Conservation (phyloP, 169 alveolate genomes). For the Cystoisospora suis region DNA sequence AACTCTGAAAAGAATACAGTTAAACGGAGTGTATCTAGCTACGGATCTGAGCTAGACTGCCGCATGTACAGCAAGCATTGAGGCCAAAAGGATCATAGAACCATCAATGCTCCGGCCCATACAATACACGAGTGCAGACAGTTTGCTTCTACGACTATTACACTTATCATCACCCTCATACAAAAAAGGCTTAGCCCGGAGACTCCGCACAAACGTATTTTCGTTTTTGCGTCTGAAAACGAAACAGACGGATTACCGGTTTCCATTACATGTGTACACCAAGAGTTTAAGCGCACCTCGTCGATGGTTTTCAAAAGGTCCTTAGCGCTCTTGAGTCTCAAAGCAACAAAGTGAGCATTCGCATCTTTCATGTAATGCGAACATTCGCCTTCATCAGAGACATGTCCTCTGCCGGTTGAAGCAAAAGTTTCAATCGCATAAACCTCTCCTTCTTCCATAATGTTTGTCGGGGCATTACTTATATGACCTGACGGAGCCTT, state of each 20-base stretch:
- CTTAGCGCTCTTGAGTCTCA: conserved; percentile 91
- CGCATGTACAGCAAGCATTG: too few species aligned
- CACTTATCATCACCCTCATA: too few species aligned
- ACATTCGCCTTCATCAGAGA: conserved; percentile 88
- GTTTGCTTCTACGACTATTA: too few species aligned
- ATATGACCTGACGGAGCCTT: conserved; percentile 71
- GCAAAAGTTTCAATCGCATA: conserved; percentile 99
- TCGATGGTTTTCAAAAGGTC: conserved; percentile 92
- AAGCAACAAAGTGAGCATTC: conserved; percentile 88
- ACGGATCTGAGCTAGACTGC: too few species aligned
- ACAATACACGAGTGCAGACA: too few species aligned
- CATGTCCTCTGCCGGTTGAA: conserved; percentile 96
- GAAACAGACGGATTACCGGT: background rate
- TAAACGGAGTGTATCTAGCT: too few species aligned
- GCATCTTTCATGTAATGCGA: conserved; percentile 98
- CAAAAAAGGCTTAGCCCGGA: background rate
- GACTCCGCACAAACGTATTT: background rate
- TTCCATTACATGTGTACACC: too few species aligned
- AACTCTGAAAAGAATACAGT: too few species aligned
- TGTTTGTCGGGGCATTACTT: conserved; percentile 78
- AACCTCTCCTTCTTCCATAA: conserved; percentile 99
- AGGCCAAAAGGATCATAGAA: too few species aligned
- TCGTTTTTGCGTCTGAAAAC: background rate
- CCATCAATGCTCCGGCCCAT: too few species aligned
- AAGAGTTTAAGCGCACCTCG: conserved; percentile 54